Conservation (phyloP, 352 stramenopile species). For the Pythium apleroticum region DNA sequence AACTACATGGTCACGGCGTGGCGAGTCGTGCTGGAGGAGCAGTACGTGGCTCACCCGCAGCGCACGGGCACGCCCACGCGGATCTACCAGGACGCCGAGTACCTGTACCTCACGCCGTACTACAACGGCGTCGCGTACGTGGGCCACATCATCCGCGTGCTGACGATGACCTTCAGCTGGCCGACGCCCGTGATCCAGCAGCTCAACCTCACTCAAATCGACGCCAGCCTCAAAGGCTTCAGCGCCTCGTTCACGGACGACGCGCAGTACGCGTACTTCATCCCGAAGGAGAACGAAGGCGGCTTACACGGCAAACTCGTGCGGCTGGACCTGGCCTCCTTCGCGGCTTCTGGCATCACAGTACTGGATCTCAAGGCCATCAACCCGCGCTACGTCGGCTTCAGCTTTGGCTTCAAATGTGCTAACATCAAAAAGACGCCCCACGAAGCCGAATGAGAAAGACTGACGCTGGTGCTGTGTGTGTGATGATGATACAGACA, state of each 20-base stretch:
- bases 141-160: conserved; percentile 54
- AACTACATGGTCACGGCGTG: conserved; percentile 48
- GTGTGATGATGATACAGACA: conserved; percentile 36
- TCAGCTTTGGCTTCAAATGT: conserved; percentile 66
- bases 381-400: conserved; percentile 60
- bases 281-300: conserved; percentile 52
- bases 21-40: conserved; percentile 47
- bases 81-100: conserved; percentile 48
- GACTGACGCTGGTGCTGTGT: background rate
- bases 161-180: conserved; percentile 51
- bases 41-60: conserved; percentile 44
- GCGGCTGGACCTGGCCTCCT: conserved; percentile 49
- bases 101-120: conserved; percentile 69
- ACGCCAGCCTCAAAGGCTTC: conserved; percentile 52
- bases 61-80: conserved; percentile 36
- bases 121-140: conserved; percentile 57
- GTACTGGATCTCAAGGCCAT: conserved; percentile 55
- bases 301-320: conserved; percentile 67
- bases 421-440: no score
- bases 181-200: conserved; percentile 47
- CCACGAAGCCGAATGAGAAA: no score
- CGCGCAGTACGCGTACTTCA: conserved; percentile 62
- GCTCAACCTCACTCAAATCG: conserved; percentile 49
- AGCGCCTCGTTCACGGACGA: conserved; percentile 53
- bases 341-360: conserved; percentile 35